Evolutionary conservation across 768 basidiomycete species (phyloP).

Genomic region (Macrocybe gigantea): DNA sequence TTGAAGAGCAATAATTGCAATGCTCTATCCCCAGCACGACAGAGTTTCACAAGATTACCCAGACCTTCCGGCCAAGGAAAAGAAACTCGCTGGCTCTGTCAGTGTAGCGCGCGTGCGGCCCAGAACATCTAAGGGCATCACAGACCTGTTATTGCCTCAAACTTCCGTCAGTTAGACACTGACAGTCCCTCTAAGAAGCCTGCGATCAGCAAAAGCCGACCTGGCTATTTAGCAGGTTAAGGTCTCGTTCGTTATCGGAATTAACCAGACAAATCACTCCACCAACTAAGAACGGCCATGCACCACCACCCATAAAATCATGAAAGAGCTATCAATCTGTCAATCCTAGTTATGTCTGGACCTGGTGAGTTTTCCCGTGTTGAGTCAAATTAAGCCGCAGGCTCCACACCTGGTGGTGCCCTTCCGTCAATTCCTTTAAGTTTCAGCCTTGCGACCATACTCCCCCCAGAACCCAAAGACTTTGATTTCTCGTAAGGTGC

Average conservation of each 20-base stretch:
- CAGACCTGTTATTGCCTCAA: no score
- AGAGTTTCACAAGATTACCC: no score
- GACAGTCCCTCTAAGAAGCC: no score
- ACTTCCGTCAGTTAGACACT: no score
- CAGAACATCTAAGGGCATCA: no score
- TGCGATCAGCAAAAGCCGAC: slow-evolving; percentile 67
- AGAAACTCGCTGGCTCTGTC: no score
- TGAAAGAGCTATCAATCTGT: slow-evolving; percentile 71
- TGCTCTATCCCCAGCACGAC: no score
- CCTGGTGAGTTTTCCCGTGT: slow-evolving; percentile 10
- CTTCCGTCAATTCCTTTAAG: slow-evolving; percentile 83
- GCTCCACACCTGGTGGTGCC: slow-evolving; percentile 74
- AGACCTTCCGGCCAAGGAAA: no score
- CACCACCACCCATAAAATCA: slow-evolving; percentile 80
- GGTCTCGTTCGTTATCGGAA: slow-evolving; percentile 92
- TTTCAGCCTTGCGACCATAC: slow-evolving; percentile 56
- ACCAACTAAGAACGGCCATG: slow-evolving; percentile 87
- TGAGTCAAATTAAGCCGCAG: slow-evolving; percentile 18
- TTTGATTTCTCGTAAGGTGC: slow-evolving; percentile 87
- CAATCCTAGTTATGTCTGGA: slow-evolving; percentile 60
- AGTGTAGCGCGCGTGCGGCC: no score
- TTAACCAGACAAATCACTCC: slow-evolving; percentile 97
- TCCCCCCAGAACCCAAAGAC: slow-evolving; percentile 73
- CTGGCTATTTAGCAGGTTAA: slow-evolving; percentile 16
- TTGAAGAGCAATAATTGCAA: no score